Conservation (phyloP, 768 basidiomycete species). For the Strobilomyces echinocephalus region DNA sequence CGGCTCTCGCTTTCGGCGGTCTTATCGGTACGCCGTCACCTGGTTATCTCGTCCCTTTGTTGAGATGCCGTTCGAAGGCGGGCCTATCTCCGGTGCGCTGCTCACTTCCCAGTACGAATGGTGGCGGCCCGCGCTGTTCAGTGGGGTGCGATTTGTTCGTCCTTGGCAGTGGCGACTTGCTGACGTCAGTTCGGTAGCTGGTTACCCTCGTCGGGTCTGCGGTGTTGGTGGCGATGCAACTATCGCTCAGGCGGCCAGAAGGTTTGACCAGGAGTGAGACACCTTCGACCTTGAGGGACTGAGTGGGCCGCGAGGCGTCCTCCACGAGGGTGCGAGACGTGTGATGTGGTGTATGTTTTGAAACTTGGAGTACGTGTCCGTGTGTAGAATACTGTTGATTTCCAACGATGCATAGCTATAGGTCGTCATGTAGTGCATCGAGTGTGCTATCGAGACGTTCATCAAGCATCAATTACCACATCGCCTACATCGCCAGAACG, state of each 20-base stretch:
- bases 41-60: background rate
- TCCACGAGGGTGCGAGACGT: background rate
- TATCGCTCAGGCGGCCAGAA: background rate
- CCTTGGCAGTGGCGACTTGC: background rate
- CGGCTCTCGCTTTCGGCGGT: constrained; percentile 11
- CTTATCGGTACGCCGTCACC: constrained; percentile 17
- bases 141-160: constrained; percentile 31
- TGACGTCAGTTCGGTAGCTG: constrained; percentile 5
- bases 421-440: no score
- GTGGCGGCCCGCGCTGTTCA: constrained; percentile 52
- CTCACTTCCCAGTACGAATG: constrained; percentile 48
- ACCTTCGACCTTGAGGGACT: background rate
- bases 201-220: constrained; percentile 1
- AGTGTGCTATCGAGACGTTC: no score
- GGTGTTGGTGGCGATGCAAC: constrained; percentile 10
- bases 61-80: constrained; percentile 29
- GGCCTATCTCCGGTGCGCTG: constrained; percentile 54
- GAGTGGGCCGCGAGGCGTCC: background rate
- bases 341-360: background rate
- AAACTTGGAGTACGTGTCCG: no score
- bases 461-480: no score
- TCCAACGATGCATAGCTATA: no score
- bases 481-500: no score
- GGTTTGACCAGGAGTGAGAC: background rate
- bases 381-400: background rate